phyloP scores from a whole-genome alignment of 495 filamentous ascomycete genomes.

The Hypoxylon fuscum region DNA sequence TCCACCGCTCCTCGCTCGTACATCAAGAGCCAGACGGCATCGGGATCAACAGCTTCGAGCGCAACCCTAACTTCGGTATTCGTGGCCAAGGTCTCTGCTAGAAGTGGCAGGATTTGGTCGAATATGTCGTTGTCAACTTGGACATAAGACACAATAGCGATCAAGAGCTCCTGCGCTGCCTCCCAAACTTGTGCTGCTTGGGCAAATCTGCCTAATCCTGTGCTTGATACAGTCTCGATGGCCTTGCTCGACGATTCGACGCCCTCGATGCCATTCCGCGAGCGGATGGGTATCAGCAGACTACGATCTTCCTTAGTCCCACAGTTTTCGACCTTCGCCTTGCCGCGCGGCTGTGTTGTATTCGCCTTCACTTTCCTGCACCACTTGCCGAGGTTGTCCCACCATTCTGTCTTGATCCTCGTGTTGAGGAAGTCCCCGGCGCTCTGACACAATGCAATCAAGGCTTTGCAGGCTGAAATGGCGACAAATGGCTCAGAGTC shows the following conservation, averaged over 20 bases:
- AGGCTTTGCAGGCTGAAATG: slow-evolving; percentile 69
- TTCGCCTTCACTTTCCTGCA: slow-evolving; percentile 44
- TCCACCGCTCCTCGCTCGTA: slow-evolving; percentile 50
- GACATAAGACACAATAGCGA: slow-evolving; percentile 64
- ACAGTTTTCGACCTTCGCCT: slow-evolving; percentile 47
- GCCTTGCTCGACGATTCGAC: slow-evolving; percentile 16
- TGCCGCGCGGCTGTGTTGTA: slow-evolving; percentile 46
- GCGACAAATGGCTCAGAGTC: slow-evolving; percentile 81
- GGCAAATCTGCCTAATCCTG: slow-evolving; percentile 59
- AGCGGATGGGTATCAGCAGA: slow-evolving; percentile 43
- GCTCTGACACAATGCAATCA: slow-evolving; percentile 67
- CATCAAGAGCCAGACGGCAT: slow-evolving; percentile 76
- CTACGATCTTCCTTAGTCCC: slow-evolving; percentile 30
- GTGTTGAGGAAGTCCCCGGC: slow-evolving; percentile 84
- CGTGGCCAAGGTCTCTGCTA: slow-evolving; percentile 60
- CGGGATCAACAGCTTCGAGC: slow-evolving; percentile 68
- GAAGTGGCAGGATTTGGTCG: slow-evolving; percentile 70
- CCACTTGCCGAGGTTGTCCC: slow-evolving; percentile 58
- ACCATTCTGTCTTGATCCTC: slow-evolving; percentile 76
- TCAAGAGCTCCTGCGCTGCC: slow-evolving; percentile 62
- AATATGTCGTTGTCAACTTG: slow-evolving; percentile 68
- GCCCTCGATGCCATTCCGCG: slow-evolving; percentile 20
- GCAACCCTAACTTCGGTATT: slow-evolving; percentile 60
- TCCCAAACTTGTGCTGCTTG: slow-evolving; percentile 68
- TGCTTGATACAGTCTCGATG: slow-evolving; percentile 13